Conservation (phyloP, 257 asterid genomes). For the Solanum gandarillasii region DNA sequence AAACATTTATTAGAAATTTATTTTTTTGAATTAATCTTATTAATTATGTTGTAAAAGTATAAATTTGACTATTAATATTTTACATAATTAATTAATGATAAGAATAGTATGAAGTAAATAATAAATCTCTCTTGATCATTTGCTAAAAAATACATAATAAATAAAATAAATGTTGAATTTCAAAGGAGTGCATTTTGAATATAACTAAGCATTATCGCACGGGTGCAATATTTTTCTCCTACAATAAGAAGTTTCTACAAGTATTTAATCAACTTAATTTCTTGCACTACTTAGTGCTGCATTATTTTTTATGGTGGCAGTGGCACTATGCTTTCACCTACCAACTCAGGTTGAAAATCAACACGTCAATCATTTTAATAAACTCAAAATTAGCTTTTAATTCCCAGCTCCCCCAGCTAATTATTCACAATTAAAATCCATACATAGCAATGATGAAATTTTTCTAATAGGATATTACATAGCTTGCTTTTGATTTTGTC, state of each 20-base stretch:
- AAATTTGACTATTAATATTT: too few species aligned
- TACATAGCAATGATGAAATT: not conserved
- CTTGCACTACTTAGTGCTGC: not conserved
- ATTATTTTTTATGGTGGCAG: not conserved
- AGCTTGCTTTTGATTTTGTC: not conserved
- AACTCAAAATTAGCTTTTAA: not conserved
- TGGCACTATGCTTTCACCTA: not conserved
- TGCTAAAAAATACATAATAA: too few species aligned
- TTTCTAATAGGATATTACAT: not conserved
- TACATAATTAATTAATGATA: too few species aligned
- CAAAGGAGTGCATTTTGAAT: not conserved
- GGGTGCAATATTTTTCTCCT: not conserved
- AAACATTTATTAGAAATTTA: too few species aligned
- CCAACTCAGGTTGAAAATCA: not conserved
- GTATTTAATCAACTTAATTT: not conserved
- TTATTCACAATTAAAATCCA: not conserved
- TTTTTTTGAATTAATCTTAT: too few species aligned
- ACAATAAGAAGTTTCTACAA: not conserved
- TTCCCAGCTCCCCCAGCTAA: not conserved
- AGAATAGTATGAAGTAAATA: not conserved
- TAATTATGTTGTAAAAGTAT: too few species aligned
- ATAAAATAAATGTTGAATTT: too few species aligned
- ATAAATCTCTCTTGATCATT: not conserved
- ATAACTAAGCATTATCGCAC: not conserved
- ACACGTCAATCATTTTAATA: not conserved